A percentile compares a stretch with the other conserved stretches of the same genome.
These are phyloP conservation scores for Fomitopsis betulina DNA, from an alignment of 1,284 basidiomycete species.

Conservation along the genomic window DNA sequence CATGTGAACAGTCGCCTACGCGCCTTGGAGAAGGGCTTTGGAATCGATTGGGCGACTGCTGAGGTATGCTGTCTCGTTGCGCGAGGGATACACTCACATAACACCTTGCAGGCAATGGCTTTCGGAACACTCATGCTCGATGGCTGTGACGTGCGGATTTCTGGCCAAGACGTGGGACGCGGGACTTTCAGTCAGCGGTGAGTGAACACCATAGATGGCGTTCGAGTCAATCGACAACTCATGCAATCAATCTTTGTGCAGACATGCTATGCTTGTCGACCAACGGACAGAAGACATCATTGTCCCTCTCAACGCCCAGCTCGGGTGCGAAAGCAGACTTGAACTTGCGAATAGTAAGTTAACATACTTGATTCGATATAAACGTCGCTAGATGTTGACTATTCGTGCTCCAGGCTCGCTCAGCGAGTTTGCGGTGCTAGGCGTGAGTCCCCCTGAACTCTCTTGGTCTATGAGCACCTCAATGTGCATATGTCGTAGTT, in stretches of 20 bases:
- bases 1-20: slow-evolving; percentile 78
- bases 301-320: slow-evolving; percentile 71
- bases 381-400: background rate
- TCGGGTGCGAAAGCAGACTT: slow-evolving; percentile 63
- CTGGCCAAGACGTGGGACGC: slow-evolving; percentile 86
- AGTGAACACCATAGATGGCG: slow-evolving; percentile 12
- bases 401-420: slow-evolving; percentile 56
- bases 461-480: background rate
- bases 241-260: slow-evolving; percentile 18
- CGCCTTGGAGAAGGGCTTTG: slow-evolving; percentile 63
- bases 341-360: slow-evolving; percentile 82
- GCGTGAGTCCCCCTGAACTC: slow-evolving; percentile 40
- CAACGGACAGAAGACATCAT: slow-evolving; percentile 75
- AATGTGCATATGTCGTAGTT: slow-evolving; percentile 42
- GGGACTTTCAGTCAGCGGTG: slow-evolving; percentile 88
- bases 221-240: background rate
- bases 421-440: slow-evolving; percentile 84
- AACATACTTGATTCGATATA: too few relatives aligned
- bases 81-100: background rate
- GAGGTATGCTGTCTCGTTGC: slow-evolving; percentile 44
- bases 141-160: slow-evolving; percentile 78
- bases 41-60: slow-evolving; percentile 84
- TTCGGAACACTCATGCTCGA: slow-evolving; percentile 81
- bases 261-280: slow-evolving; percentile 88
- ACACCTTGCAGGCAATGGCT: slow-evolving; percentile 58